Evolutionary conservation across 2,329 filamentous ascomycete species (phyloP), one percentile per base, ranked within the genome.

Genomic region (Neofusicoccum umdonicola): DNA sequence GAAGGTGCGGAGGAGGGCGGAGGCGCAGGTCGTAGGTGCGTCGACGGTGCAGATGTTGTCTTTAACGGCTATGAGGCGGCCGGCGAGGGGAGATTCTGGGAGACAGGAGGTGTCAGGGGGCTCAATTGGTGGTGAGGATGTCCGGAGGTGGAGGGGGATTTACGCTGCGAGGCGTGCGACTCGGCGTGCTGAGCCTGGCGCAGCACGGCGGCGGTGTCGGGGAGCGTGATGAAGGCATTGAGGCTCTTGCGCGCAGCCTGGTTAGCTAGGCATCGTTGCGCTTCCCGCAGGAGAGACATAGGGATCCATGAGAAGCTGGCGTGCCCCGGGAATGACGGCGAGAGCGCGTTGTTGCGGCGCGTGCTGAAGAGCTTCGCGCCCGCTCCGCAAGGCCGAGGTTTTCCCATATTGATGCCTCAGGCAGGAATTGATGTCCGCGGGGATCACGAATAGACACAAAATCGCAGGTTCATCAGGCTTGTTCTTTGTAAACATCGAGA

Each of bases 1-100:
- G 76, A 93, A 91, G 67, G 81, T 82, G 35, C 71, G 71, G 45
- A 98, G 85, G 63, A 92, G 90, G 19, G 80, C 80, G 2, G 94
- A 97, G 68, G 88, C 91, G 77, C 93, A 96, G 78, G 93, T 96
- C 27, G 93, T 97, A 13, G 75, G 77, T 8, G 77, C 66, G 6
- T 74, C 71, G 17, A 69, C 71, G 5, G 81, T 82, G 70, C 79
- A 79, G 52, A 84, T 84, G 69, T 84, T 84, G 72, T 83, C 82
- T 69, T 84, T 84, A 63, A 84, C 68, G 8, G 79, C 80, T 50
- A 84, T 75, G 8, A 77, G 71, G 52, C 71, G 76, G 63, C 78
- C 78, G 37, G 57, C 41, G 17, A 75, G 69, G 27, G 69, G 57
- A 3, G 45, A 35, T 42, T 35, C 67, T 67, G 37, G 9, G 37